Evolutionary conservation across 495 filamentous ascomycete species (phyloP), one percentile per base, ranked within the genome.

Genomic region (Beverwykella pulmonaria): DNA sequence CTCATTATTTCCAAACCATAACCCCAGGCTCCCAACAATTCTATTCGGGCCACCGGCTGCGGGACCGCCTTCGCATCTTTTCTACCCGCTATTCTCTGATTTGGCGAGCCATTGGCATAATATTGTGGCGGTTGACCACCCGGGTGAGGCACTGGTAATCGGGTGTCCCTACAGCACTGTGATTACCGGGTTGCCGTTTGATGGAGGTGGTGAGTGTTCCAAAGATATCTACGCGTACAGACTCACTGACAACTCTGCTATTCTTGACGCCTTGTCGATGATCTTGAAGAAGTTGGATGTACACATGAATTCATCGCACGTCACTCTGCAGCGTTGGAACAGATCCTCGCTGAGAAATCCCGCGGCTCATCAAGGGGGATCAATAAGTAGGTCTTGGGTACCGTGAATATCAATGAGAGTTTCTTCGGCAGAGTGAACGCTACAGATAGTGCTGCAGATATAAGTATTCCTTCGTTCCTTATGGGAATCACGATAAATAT

Each of bases 101-200:
- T 23, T 67, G 9, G 63, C 44, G 23, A 67, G 63, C 32, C 17
- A 49, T 19, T 61, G 61, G 17, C 65, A 65, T 50, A 46, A 48
- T 17, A 77, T 86, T 22, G 65, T 82, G 1, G 70, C 76, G 8
- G 61, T 85, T 20, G 84, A 86, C 61, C 79, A 83, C 55, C 76
- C 83, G 0, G 82, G 83, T 68, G 83, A 85, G 61, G 71, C 75
- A 15, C 52, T 65, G 9, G 68, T 82, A 32, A 76, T 85, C 36
- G 77, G 81, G 46, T 85, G 77, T 60, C 81, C 82, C 1, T 78
- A 85, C 58, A 81, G 79, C 22, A 60, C 58, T 1, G 25, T 70
- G 6, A 69, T 75, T 17, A 59, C 3, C 15, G 20, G 34, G 6
- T 10, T 29, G 5, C 25, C 27, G 17, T 10, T 19, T 4, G 48